phyloP scores from a whole-genome alignment of 2,329 filamentous ascomycete species.

The Biscogniauxia sp. region DNA sequence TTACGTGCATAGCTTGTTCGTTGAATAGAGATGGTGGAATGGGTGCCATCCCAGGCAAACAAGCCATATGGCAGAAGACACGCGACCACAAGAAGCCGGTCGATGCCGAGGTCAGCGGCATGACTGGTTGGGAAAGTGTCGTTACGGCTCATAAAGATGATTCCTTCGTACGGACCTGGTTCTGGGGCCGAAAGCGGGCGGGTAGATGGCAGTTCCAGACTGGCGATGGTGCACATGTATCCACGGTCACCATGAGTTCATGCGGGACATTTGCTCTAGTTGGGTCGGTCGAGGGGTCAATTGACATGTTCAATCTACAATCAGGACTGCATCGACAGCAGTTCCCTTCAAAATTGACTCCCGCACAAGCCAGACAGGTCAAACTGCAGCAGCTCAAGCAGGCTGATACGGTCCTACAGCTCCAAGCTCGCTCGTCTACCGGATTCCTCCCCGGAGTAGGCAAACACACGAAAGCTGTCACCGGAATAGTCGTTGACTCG shows the following conservation, averaged over 20 bases:
- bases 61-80: conserved; percentile 79
- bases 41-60: conserved; percentile 75
- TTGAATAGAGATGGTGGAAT: conserved; percentile 94
- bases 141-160: conserved; percentile 90
- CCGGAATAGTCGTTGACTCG: conserved; percentile 84
- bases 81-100: conserved; percentile 59
- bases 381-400: conserved; percentile 63
- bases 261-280: conserved; percentile 93
- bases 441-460: conserved; percentile 55
- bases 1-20: conserved; percentile 87
- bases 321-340: conserved; percentile 85
- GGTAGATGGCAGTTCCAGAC: conserved; percentile 92
- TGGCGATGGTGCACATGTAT: conserved; percentile 76
- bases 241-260: conserved; percentile 82
- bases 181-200: conserved; percentile 92
- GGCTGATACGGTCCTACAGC: conserved; percentile 54
- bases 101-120: conserved; percentile 69
- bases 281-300: conserved; percentile 76
- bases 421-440: conserved; percentile 45
- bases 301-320: conserved; percentile 97
- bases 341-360: conserved; percentile 78
- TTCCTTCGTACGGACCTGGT: conserved; percentile 87
- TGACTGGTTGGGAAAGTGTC: conserved; percentile 95
- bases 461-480: conserved; percentile 78
- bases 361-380: conserved; percentile 73